A percentile compares a stretch with the other conserved stretches of the same genome.
phyloP scores from a whole-genome alignment of 345 rosid species.

The Tarenaya hassleriana region DNA sequence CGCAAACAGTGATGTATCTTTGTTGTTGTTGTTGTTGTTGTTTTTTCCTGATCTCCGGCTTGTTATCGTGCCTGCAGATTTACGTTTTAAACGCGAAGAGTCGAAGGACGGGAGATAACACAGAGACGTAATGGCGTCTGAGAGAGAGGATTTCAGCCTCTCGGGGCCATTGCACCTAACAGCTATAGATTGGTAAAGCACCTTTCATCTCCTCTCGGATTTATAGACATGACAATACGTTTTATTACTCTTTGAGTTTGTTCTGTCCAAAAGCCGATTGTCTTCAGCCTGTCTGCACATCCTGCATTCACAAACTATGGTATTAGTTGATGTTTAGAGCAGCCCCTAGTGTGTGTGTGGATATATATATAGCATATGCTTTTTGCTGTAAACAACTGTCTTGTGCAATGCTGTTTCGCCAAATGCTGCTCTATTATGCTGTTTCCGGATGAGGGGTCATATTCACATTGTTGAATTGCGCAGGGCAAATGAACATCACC shows the following conservation, averaged over 20 bases:
- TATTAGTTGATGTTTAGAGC: too few relatives aligned
- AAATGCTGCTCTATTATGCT: neutral
- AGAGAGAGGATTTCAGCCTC: constrained; percentile 58
- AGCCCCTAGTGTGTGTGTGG: too few relatives aligned
- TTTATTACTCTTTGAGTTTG: too few relatives aligned
- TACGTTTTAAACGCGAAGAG: neutral
- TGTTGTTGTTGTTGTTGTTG: too few relatives aligned
- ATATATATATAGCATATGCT: too few relatives aligned
- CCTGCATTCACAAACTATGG: too few relatives aligned
- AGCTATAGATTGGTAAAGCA: constrained; percentile 53
- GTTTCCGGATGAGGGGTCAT: neutral
- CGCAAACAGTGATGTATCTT: too few relatives aligned
- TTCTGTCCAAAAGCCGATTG: too few relatives aligned
- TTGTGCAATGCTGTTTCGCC: too few relatives aligned
- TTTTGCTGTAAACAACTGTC: too few relatives aligned
- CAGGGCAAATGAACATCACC: constrained; percentile 65
- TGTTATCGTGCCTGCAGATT: constrained; percentile 20
- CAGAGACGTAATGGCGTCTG: constrained; percentile 41
- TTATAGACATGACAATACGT: too few relatives aligned
- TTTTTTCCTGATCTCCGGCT: neutral
- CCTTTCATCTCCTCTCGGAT: neutral
- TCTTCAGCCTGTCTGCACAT: too few relatives aligned
- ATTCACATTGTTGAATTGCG: constrained; percentile 4
- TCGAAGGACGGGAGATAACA: neutral
- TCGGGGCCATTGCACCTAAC: constrained; percentile 67